Percentiles rank a stretch among this genome's conserved stretches.
phyloP scores from a whole-genome alignment of 2,329 filamentous ascomycete species.

The Sordariomycetes sp. region DNA sequence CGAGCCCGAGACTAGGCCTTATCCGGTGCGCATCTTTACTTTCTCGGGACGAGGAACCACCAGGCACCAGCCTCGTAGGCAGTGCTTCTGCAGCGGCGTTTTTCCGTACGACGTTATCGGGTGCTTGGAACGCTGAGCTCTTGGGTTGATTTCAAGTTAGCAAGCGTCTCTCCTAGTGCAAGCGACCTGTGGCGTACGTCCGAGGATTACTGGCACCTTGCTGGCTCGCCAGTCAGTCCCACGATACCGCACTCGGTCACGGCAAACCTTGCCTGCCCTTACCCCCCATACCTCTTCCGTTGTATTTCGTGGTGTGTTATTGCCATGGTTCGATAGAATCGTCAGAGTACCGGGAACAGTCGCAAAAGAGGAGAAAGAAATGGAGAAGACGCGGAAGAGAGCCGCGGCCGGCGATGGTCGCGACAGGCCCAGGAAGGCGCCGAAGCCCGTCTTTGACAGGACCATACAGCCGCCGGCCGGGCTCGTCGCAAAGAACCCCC shows the following conservation, averaged over 20 bases:
- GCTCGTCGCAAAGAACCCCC: constrained; percentile 22
- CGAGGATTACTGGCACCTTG: background rate
- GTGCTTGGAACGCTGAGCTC: background rate
- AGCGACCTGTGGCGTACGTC: background rate
- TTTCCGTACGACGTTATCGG: background rate
- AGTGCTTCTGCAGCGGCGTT: background rate
- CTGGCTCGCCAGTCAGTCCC: background rate
- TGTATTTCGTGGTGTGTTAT: background rate
- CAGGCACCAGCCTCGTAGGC: background rate
- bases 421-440: constrained; percentile 1
- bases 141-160: background rate
- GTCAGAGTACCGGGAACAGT: background rate
- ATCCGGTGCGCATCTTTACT: background rate
- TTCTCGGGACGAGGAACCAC: background rate
- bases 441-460: constrained; percentile 1
- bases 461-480: background rate
- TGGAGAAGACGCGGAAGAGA: background rate
- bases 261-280: background rate
- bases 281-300: background rate
- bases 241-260: background rate
- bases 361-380: background rate
- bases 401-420: constrained; percentile 1
- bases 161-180: background rate
- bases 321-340: constrained; percentile 2
- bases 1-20: background rate